Conservation (phyloP, 176 grass and related monocot species). For the Luzula sylvatica region DNA sequence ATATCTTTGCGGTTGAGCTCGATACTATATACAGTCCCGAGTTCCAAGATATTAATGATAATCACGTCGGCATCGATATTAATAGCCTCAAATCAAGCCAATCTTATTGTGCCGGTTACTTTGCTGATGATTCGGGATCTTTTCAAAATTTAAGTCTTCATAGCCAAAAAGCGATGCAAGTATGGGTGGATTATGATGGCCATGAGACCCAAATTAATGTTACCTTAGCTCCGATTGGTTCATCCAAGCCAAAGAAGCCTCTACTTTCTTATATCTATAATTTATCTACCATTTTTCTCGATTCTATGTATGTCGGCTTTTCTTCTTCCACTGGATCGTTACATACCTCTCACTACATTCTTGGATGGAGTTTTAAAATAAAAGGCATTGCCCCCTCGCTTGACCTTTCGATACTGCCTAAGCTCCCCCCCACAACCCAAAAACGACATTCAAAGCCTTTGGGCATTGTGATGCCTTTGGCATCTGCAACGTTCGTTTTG, state of each 20-base stretch:
- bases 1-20: constrained; percentile 49
- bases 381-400: constrained; percentile 36
- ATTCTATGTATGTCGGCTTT: constrained; percentile 34
- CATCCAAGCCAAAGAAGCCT: constrained; percentile 32
- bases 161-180: constrained; percentile 44
- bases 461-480: constrained; percentile 24
- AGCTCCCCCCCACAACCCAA: constrained; percentile 19
- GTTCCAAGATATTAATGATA: constrained; percentile 36
- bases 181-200: constrained; percentile 65
- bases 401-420: constrained; percentile 29
- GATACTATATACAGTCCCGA: constrained; percentile 35
- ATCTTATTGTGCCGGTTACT: constrained; percentile 25
- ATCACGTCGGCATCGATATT: constrained; percentile 45
- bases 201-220: constrained; percentile 26
- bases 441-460: constrained; percentile 27
- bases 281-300: constrained; percentile 29
- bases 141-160: constrained; percentile 35
- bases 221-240: constrained; percentile 37
- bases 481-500: constrained; percentile 31
- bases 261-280: constrained; percentile 30
- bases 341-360: constrained; percentile 36
- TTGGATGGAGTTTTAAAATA: constrained; percentile 68
- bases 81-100: constrained; percentile 26
- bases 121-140: constrained; percentile 21
- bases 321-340: constrained; percentile 43